Percentiles rank a stretch among this genome's conserved stretches.
Conservation (phyloP, 345 rosid genomes). For the Pugionium cornutum region DNA sequence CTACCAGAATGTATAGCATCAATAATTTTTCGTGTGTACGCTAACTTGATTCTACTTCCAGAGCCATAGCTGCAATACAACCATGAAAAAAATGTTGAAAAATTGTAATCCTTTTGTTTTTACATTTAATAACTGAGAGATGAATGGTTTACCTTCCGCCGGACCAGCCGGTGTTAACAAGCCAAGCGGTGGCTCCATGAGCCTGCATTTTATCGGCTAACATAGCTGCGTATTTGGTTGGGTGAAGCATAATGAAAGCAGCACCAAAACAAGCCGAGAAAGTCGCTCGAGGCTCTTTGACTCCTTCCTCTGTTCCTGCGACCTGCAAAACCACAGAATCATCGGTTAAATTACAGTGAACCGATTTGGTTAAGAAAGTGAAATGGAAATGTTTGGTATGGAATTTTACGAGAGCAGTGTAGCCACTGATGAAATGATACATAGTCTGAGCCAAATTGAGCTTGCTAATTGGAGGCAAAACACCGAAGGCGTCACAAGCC, state of each 20-base stretch:
- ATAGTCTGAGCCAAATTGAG: constrained; percentile 85
- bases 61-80: constrained; percentile 64
- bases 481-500: constrained; percentile 98
- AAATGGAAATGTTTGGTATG: neutral
- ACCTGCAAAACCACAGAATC: constrained; percentile 45
- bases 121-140: neutral
- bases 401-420: constrained; percentile 83
- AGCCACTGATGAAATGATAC: constrained; percentile 99
- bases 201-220: constrained; percentile 92
- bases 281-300: constrained; percentile 91
- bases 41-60: constrained; percentile 79
- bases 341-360: neutral
- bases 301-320: constrained; percentile 94
- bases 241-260: constrained; percentile 96
- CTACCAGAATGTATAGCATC: constrained; percentile 89
- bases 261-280: constrained; percentile 99
- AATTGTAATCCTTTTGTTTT: too few relatives aligned
- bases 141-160: constrained; percentile 74
- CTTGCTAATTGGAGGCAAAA: constrained; percentile 97
- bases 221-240: constrained; percentile 97
- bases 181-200: constrained; percentile 98
- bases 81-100: neutral
- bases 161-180: constrained; percentile 98
- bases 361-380: neutral
- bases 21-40: constrained; percentile 83